Evolutionary conservation across 129 eudicot genomes (phyloP).

Genomic region (Centella asiatica): DNA sequence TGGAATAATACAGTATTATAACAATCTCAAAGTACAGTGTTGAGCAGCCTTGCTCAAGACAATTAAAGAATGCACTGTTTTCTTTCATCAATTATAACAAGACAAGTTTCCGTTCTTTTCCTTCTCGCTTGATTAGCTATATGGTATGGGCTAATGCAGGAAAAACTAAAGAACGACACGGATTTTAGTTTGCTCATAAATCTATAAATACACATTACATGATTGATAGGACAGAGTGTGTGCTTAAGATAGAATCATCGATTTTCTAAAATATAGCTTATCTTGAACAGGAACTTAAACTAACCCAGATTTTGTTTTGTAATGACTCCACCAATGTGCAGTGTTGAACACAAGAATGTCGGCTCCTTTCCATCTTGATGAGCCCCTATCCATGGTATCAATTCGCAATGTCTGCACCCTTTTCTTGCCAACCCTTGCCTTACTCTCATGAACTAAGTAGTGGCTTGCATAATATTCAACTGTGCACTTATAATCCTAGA

Average conservation of each 20-base stretch:
- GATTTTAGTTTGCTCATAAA: neutral
- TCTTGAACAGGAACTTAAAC: too few relatives aligned
- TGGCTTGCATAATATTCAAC: slow-evolving; percentile 86
- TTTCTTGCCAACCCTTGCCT: slow-evolving; percentile 84
- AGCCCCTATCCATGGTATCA: slow-evolving; percentile 75
- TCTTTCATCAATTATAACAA: neutral
- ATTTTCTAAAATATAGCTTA: neutral
- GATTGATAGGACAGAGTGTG: neutral
- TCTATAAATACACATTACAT: neutral
- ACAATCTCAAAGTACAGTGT: neutral
- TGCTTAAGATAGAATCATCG: too few relatives aligned
- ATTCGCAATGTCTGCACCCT: slow-evolving; percentile 74
- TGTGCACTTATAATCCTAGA: slow-evolving; percentile 88
- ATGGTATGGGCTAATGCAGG: neutral
- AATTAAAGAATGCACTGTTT: neutral
- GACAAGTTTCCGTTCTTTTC: neutral
- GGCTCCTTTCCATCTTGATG: slow-evolving; percentile 96
- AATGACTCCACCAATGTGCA: slow-evolving; percentile 98
- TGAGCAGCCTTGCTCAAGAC: neutral
- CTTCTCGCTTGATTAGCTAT: neutral
- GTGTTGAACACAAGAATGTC: slow-evolving; percentile 81
- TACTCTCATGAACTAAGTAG: slow-evolving; percentile 85
- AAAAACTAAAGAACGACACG: too few relatives aligned
- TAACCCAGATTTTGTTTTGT: slow-evolving; percentile 89
- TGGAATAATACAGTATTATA: neutral